A percentile compares a stretch with the other conserved stretches of the same genome.
phyloP scores from a whole-genome alignment of 139 green algal species.

The Diplosphaera chodatii region DNA sequence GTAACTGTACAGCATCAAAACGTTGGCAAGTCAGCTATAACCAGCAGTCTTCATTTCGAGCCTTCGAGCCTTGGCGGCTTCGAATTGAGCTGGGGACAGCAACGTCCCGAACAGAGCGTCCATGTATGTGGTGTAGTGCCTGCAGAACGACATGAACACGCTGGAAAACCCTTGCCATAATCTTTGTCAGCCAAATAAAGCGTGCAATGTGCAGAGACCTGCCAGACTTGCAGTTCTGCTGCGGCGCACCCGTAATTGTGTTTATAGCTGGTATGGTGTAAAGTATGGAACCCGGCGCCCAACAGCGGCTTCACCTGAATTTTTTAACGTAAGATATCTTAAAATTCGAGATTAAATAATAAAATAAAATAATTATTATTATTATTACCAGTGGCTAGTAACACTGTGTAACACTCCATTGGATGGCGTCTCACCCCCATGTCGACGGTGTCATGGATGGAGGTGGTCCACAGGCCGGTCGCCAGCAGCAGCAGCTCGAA shows the following conservation, averaged over 20 bases:
- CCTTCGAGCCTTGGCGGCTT: neutral
- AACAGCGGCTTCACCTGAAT: slow-evolving; percentile 65
- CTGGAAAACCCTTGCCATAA: too few species aligned
- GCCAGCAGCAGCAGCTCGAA: slow-evolving; percentile 90
- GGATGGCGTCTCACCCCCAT: slow-evolving; percentile 23
- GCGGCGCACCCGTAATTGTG: slow-evolving; percentile 77
- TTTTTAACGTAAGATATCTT: neutral
- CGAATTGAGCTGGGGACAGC: neutral
- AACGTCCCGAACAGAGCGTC: neutral
- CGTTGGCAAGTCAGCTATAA: too few species aligned
- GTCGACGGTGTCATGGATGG: slow-evolving; percentile 93
- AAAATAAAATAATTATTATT: neutral
- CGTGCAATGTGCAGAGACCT: neutral
- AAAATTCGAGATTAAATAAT: neutral
- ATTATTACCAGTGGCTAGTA: neutral
- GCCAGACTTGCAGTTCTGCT: neutral
- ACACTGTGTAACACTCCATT: neutral
- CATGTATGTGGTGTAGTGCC: neutral
- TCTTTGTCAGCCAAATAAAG: neutral
- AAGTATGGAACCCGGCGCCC: slow-evolving; percentile 90
- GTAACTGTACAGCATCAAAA: too few species aligned
- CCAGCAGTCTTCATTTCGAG: too few species aligned
- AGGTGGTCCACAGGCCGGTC: slow-evolving; percentile 90
- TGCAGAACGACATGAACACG: neutral
- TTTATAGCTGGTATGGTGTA: slow-evolving; percentile 93